These are phyloP conservation scores for Thraustochytrium sp. DNA, from an alignment of 352 stramenopile species.

Conservation along the genomic window DNA sequence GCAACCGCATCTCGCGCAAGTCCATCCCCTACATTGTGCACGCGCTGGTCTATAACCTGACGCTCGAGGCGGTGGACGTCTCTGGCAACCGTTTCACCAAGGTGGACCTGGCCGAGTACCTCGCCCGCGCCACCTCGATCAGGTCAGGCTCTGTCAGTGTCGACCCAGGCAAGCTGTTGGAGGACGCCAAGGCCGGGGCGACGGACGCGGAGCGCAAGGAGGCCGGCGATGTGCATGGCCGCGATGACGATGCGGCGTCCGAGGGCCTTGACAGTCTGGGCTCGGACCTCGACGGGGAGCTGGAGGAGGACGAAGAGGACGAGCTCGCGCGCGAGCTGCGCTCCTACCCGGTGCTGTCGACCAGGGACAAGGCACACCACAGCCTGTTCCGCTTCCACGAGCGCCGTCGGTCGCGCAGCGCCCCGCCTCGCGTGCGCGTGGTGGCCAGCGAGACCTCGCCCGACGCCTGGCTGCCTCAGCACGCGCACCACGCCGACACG, in stretches of 20 bases:
- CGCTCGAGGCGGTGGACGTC: conserved; percentile 13
- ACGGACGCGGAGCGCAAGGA: background rate
- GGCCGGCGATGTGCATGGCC: background rate
- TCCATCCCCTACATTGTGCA: background rate
- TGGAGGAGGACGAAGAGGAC: background rate
- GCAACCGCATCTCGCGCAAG: conserved; percentile 1
- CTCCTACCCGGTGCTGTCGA: background rate
- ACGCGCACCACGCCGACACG: background rate
- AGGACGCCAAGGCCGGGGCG: background rate
- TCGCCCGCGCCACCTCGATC: background rate
- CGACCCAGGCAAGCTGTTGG: background rate
- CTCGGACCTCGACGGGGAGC: background rate
- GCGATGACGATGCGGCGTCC: background rate
- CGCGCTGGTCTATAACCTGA: conserved; percentile 14
- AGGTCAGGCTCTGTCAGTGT: background rate
- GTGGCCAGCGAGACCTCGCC: background rate
- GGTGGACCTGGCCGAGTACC: conserved; percentile 24
- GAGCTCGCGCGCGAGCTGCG: background rate
- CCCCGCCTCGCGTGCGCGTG: background rate
- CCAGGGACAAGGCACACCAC: background rate
- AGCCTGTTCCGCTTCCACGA: conserved; percentile 1
- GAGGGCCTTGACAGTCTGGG: background rate
- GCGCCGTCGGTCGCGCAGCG: background rate
- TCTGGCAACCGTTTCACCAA: conserved; percentile 12
- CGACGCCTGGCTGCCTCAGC: background rate